A percentile compares a stretch with the other conserved stretches of the same genome.
phyloP scores from a whole-genome alignment of 1,284 basidiomycete species.

The Marasmius oreades region DNA sequence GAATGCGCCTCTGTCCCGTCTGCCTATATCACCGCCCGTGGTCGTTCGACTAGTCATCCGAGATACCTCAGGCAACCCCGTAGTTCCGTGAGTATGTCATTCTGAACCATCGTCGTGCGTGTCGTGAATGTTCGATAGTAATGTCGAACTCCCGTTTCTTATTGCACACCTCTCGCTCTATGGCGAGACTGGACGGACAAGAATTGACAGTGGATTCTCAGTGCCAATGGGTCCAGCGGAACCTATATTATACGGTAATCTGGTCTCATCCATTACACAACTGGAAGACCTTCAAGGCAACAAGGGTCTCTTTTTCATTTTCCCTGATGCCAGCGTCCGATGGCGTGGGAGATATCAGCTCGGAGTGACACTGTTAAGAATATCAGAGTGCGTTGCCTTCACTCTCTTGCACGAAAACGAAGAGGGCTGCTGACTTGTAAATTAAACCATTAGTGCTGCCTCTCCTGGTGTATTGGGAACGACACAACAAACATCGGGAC shows the following conservation, averaged over 20 bases:
- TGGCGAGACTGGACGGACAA: slow-evolving; percentile 54
- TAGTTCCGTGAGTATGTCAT: slow-evolving; percentile 67
- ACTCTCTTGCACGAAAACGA: slow-evolving; percentile 10
- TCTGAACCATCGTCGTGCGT: background rate
- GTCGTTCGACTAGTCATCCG: slow-evolving; percentile 75
- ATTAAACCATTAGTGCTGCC: slow-evolving; percentile 39
- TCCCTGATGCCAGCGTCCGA: slow-evolving; percentile 85
- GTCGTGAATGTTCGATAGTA: slow-evolving; percentile 40
- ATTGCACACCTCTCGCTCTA: slow-evolving; percentile 75
- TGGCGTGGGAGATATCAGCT: slow-evolving; percentile 75
- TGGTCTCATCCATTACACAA: slow-evolving; percentile 77
- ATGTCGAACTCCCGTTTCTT: slow-evolving; percentile 79
- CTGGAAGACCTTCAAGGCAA: slow-evolving; percentile 76
- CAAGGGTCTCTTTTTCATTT: slow-evolving; percentile 80
- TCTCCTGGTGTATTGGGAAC: slow-evolving; percentile 44
- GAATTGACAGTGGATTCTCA: slow-evolving; percentile 55
- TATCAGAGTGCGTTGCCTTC: slow-evolving; percentile 64
- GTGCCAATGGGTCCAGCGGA: slow-evolving; percentile 43
- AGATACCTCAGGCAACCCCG: slow-evolving; percentile 61
- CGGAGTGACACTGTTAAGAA: slow-evolving; percentile 68
- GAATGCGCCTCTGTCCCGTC: slow-evolving; percentile 66
- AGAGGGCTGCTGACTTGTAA: slow-evolving; percentile 18
- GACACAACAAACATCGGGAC: slow-evolving; percentile 49
- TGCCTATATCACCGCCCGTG: slow-evolving; percentile 78
- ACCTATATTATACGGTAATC: slow-evolving; percentile 76